Percentiles rank a stretch among this genome's conserved stretches.
Evolutionary conservation across 2,329 filamentous ascomycete species (phyloP).

Genomic region (Venturia pyrina): DNA sequence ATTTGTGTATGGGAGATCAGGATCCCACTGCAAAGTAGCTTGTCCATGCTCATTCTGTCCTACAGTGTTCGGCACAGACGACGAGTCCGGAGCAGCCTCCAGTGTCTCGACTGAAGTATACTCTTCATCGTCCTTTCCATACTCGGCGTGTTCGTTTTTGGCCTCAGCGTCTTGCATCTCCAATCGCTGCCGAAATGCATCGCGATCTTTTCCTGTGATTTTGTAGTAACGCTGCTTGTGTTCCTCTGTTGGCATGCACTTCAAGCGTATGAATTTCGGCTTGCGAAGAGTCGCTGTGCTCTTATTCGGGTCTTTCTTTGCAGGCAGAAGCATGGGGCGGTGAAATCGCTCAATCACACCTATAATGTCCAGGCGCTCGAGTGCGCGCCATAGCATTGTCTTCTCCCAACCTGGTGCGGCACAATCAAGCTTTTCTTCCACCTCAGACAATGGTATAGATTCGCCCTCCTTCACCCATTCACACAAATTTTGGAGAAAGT

Average conservation of each 20-base stretch:
- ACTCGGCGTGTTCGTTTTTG: constrained; percentile 8
- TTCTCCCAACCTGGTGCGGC: constrained; percentile 2
- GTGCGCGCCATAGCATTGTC: constrained; percentile 12
- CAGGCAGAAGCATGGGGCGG: background rate
- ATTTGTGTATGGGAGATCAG: constrained; percentile 43
- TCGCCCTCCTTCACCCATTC: constrained; percentile 37
- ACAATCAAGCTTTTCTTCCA: constrained; percentile 39
- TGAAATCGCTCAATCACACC: constrained; percentile 12
- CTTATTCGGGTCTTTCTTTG: background rate
- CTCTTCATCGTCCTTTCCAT: constrained; percentile 15
- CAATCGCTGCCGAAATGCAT: constrained; percentile 6
- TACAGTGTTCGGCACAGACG: background rate
- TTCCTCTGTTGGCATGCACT: constrained; percentile 18
- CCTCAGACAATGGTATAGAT: constrained; percentile 43
- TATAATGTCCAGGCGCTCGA: constrained; percentile 14
- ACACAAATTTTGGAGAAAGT: constrained; percentile 40
- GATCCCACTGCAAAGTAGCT: constrained; percentile 43
- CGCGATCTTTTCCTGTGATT: constrained; percentile 8
- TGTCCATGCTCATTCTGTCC: constrained; percentile 16
- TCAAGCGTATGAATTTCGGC: constrained; percentile 5
- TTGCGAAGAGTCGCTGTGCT: background rate
- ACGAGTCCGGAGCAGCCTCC: constrained; percentile 2
- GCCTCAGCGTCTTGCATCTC: constrained; percentile 8
- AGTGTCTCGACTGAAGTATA: constrained; percentile 11
- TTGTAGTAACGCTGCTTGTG: constrained; percentile 17